Evolutionary conservation across 2,329 filamentous ascomycete genomes (phyloP), one percentile per base, ranked within the genome.

Genomic region (Cucurbitaria berberidis): DNA sequence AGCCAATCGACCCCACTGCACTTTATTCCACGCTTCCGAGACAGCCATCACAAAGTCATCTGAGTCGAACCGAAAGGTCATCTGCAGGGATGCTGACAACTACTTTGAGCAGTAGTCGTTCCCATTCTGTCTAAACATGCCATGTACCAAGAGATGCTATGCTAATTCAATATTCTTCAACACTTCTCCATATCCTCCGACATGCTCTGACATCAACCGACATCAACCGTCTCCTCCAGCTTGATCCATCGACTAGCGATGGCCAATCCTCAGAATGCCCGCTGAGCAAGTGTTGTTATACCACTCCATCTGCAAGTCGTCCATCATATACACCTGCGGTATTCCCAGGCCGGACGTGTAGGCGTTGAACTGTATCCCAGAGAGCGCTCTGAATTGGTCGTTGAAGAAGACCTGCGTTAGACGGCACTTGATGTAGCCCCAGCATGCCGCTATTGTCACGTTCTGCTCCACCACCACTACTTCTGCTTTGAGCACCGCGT

Each of bases 261-360:
- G 66, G 1, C 69, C 64, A 32, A 71, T 67, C 39, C 74, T 65
- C 53, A 71, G 27, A 15, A 74, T 66, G 2, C 76, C 81, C 46
- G 81, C 80, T 30, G 69, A 73, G 58, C 81, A 83, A 35, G 70
- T 79, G 55, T 78, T 78, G 69, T 83, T 78, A 50, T 70, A 75
- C 81, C 81, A 84, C 36, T 73, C 76, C 63, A 82, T 64, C 40
- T 73, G 58, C 50, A 83, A 62, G 51, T 80, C 74, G 57, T 83
- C 81, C 70, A 82, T 70, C 70, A 82, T 79, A 61, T 77, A 79
- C 24, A 73, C 64, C 50, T 74, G 66, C 55, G 76, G 75, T 32
- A 74, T 68, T 10, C 66, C 59, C 62, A 76, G 69, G 4, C 68
- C 69, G 44, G 68, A 62, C 34, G 75, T 77, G 47, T 73, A 78